These are phyloP conservation scores for Chloranthus sessilifolius DNA, from an alignment of 164 flowering plant species.

Conservation along the genomic window DNA sequence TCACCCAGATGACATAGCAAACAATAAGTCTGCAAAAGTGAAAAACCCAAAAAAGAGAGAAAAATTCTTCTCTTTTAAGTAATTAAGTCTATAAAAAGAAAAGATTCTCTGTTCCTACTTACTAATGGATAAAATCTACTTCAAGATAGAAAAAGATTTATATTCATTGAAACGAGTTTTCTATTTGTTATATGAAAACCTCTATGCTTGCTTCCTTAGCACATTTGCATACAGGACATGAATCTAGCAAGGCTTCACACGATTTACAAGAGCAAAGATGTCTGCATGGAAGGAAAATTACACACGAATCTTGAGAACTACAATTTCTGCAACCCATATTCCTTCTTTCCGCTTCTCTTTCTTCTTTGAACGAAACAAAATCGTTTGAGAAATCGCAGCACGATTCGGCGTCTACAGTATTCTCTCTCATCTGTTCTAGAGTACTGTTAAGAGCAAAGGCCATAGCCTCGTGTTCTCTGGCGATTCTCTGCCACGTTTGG, in stretches of 20 bases:
- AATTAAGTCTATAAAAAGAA: too few relatives aligned
- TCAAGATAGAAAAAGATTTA: too few relatives aligned
- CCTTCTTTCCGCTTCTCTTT: slow-evolving; percentile 6
- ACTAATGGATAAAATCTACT: too few relatives aligned
- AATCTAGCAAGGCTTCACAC: slow-evolving; percentile 48
- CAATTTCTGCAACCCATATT: slow-evolving; percentile 48
- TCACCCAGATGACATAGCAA: too few relatives aligned
- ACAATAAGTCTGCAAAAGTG: too few relatives aligned
- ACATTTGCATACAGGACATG: slow-evolving; percentile 64
- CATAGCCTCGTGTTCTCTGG: slow-evolving; percentile 55
- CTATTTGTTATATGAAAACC: slow-evolving; percentile 41
- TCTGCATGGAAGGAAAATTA: slow-evolving; percentile 69
- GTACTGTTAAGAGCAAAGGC: slow-evolving; percentile 33
- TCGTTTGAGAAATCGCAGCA: slow-evolving; percentile 40
- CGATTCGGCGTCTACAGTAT: slow-evolving; percentile 55
- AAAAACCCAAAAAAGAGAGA: too few relatives aligned
- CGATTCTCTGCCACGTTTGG: slow-evolving; percentile 60
- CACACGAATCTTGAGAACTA: slow-evolving; percentile 33
- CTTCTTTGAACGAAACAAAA: not conserved
- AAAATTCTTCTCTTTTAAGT: too few relatives aligned
- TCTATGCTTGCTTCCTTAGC: slow-evolving; percentile 37
- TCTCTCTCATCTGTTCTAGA: slow-evolving; percentile 38
- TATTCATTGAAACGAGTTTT: too few relatives aligned
- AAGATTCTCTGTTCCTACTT: too few relatives aligned
- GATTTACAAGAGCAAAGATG: slow-evolving; percentile 62